Conservation (phyloP, 495 filamentous ascomycete species). For the Penicillium arizonense region DNA sequence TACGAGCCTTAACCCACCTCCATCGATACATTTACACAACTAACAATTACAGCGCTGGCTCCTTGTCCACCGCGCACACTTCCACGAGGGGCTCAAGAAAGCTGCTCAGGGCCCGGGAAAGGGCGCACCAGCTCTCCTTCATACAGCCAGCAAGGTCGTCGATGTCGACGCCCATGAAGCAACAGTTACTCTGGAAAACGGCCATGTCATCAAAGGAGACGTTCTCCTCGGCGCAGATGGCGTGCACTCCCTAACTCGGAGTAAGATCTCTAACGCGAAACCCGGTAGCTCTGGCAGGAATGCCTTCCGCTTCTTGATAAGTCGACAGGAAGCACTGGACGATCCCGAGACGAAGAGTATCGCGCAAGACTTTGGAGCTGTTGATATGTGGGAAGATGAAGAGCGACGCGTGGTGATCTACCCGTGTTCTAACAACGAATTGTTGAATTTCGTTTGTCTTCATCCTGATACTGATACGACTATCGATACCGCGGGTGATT, state of each 20-base stretch:
- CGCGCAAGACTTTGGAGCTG: conserved; percentile 35
- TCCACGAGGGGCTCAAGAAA: conserved; percentile 48
- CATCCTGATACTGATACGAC: conserved; percentile 48
- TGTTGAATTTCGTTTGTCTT: conserved; percentile 61
- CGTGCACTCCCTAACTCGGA: conserved; percentile 47
- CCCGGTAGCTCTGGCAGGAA: conserved; percentile 51
- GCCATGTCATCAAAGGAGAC: conserved; percentile 37
- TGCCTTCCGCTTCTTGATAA: conserved; percentile 62
- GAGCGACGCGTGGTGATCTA: conserved; percentile 61
- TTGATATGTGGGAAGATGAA: conserved; percentile 48
- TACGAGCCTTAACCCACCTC: conserved; percentile 12
- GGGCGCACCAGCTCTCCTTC: conserved; percentile 39
- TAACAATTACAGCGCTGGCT: conserved; percentile 40
- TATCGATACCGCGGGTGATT: conserved; percentile 25
- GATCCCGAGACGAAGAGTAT: conserved; percentile 47
- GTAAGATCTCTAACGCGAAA: conserved; percentile 37
- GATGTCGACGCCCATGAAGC: conserved; percentile 42
- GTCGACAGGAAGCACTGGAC: conserved; percentile 37
- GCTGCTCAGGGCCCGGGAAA: conserved; percentile 37
- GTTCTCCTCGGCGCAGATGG: conserved; percentile 54
- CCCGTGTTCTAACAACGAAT: conserved; percentile 50
- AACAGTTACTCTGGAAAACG: conserved; percentile 39
- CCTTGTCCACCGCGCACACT: conserved; percentile 48
- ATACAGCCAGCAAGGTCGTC: conserved; percentile 42
- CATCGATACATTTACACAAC: not conserved